Base-by-base conservation (phyloP, 257 asterid genomes). In the Nicotiana otophora region DNA sequence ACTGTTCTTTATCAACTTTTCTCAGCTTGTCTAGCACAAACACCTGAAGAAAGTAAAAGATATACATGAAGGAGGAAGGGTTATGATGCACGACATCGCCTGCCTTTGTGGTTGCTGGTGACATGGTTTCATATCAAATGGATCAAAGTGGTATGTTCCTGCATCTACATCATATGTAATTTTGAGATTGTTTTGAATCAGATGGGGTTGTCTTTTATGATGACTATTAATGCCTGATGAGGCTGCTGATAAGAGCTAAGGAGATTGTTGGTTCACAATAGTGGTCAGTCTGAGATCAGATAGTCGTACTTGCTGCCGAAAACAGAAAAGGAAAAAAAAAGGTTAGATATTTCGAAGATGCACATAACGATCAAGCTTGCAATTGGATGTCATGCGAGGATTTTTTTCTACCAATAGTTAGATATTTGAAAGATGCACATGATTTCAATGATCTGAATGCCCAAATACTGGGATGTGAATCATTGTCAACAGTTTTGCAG, bases 41-140 rank as follows among this genome's bases (percentile, higher is more conserved):
- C 80, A 81, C 90, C 90, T 74, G 93, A 85, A 86, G 90, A 88
- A 67, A 62, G 78, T 72, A 88, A 92, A 84, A 87, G 85, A 64
- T 63, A 85, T 76, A 87, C 87, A 69, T 83, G 84, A 74, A 86
- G 82, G 76, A 89, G 92, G 83, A 91, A 86, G 88, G 98, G 98
- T 31, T 93, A 93, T 83, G 98, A 95, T 85, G 96, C 98, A 34
- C 88, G 97, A 77, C 95, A 92, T 87, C 97, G 98, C 19, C 91
- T 89, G 78, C 93, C 96, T 34, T 86, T 95, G 86, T 92, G 98
- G 85, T 85, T 95, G 87, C 90, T 95, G 30, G 91, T 96, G 36
- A 89, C 98, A 83, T 95, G 98, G 98, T 87, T 95, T 81, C 90
- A 93, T 84, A 84, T 93, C 77, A 89, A 92, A 89, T 95, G 98